Evolutionary conservation across 192 early-diverging fungal genomes (phyloP).

Genomic region (Coemansia sp.): DNA sequence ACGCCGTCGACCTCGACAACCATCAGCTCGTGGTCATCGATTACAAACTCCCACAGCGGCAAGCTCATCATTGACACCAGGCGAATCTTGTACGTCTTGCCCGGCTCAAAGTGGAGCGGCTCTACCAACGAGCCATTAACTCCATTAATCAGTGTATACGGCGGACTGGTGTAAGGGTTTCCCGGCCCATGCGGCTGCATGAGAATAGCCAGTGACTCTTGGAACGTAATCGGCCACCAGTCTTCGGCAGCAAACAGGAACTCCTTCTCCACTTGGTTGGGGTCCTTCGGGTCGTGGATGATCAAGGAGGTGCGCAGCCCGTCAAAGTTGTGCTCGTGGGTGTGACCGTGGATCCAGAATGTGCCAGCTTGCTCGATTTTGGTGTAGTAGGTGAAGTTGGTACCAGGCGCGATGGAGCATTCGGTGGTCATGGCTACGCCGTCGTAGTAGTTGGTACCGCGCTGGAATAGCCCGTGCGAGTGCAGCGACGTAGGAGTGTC

Average conservation of each 20-base stretch:
- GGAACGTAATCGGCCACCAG: slow-evolving; percentile 65
- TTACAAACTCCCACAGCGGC: slow-evolving; percentile 70
- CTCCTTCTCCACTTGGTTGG: slow-evolving; percentile 68
- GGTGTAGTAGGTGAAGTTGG: slow-evolving; percentile 72
- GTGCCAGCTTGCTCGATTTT: slow-evolving; percentile 71
- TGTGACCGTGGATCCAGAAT: slow-evolving; percentile 84
- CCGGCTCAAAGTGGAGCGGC: slow-evolving; percentile 65
- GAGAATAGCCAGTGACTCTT: slow-evolving; percentile 56
- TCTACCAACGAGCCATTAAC: slow-evolving; percentile 36
- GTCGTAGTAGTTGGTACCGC: slow-evolving; percentile 68
- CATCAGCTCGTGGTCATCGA: slow-evolving; percentile 76
- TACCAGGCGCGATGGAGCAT: slow-evolving; percentile 72
- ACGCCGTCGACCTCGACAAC: slow-evolving; percentile 83
- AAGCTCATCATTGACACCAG: slow-evolving; percentile 78
- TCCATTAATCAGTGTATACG: slow-evolving; percentile 67
- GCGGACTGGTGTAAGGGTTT: slow-evolving; percentile 48
- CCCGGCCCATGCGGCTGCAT: slow-evolving; percentile 17
- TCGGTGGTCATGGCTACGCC: slow-evolving; percentile 70
- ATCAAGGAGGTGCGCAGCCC: slow-evolving; percentile 76
- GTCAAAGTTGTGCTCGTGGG: slow-evolving; percentile 74
- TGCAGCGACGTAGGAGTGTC: slow-evolving; percentile 69
- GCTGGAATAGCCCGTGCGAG: slow-evolving; percentile 78
- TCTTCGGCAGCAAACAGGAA: slow-evolving; percentile 67
- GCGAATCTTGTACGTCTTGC: slow-evolving; percentile 81
- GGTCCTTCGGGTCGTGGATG: slow-evolving; percentile 61